These are phyloP conservation scores for Phaeoacremonium minimum DNA, from an alignment of 2,329 filamentous ascomycete species.

Conservation along the genomic window DNA sequence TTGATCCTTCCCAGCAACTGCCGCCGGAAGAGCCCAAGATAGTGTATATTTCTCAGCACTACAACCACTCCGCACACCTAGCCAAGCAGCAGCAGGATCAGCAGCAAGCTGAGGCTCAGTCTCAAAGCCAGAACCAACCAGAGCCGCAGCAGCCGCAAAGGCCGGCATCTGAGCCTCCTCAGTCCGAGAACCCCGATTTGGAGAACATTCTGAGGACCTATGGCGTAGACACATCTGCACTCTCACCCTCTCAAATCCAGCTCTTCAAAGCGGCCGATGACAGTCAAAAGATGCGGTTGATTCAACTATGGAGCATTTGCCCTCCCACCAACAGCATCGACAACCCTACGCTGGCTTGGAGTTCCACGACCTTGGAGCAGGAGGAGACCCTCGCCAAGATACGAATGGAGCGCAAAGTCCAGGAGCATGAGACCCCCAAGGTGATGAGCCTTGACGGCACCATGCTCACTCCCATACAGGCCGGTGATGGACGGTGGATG, in stretches of 20 bases:
- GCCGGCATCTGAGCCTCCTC: conserved; percentile 46
- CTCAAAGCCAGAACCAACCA: too few species aligned
- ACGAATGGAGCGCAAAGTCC: conserved; percentile 52
- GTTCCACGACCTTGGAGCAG: conserved; percentile 48
- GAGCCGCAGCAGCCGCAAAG: conserved; percentile 26
- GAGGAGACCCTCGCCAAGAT: conserved; percentile 56
- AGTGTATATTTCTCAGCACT: conserved; percentile 77
- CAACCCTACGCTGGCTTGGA: conserved; percentile 49
- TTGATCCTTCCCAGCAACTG: conserved; percentile 38
- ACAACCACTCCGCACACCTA: conserved; percentile 74
- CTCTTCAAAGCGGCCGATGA: conserved; percentile 74
- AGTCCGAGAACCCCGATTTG: conserved; percentile 42
- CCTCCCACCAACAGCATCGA: conserved; percentile 58
- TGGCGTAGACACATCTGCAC: conserved; percentile 63
- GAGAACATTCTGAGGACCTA: conserved; percentile 59
- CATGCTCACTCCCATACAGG: conserved; percentile 41
- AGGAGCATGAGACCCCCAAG: conserved; percentile 32
- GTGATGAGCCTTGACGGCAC: conserved; percentile 52
- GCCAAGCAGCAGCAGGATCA: conserved; percentile 25
- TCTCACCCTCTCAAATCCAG: conserved; percentile 71
- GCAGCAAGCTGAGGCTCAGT: too few species aligned
- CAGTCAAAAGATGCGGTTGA: conserved; percentile 67
- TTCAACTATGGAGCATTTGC: conserved; percentile 82
- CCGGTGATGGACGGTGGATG: conserved; percentile 49
- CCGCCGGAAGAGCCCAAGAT: conserved; percentile 37